phyloP scores from a whole-genome alignment of 805 yeast species.

The Ogataea ganodermae region DNA sequence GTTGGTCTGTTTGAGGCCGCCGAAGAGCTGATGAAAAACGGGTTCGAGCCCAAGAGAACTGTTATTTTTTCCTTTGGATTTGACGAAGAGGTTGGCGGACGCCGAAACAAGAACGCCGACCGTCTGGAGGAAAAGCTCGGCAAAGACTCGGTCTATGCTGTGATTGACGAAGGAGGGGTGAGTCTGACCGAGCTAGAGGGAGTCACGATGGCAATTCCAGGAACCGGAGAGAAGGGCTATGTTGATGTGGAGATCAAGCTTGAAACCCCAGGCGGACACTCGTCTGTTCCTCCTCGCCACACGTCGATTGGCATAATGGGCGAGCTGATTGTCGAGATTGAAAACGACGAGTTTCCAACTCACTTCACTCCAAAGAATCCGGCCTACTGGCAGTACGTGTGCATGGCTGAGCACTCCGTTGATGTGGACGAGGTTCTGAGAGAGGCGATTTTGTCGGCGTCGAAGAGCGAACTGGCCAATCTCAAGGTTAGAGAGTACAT shows the following conservation, averaged over 20 bases:
- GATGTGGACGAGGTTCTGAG: conserved; percentile 37
- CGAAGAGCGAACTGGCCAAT: conserved; percentile 40
- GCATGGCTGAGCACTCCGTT: conserved; percentile 47
- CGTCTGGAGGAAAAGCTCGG: conserved; percentile 43
- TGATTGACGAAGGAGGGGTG: conserved; percentile 47
- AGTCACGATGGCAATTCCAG: conserved; percentile 44
- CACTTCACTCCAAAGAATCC: conserved; percentile 47
- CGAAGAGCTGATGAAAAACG: conserved; percentile 31
- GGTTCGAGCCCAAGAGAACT: conserved; percentile 46
- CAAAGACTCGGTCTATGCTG: conserved; percentile 42
- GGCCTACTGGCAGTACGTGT: conserved; percentile 43
- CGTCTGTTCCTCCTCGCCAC: conserved; percentile 51
- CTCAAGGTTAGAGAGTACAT: conserved; percentile 39
- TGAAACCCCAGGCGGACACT: conserved; percentile 52
- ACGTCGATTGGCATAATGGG: conserved; percentile 51
- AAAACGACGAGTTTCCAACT: conserved; percentile 39
- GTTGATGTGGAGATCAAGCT: conserved; percentile 43
- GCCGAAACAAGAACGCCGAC: conserved; percentile 37
- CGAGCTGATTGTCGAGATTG: conserved; percentile 41
- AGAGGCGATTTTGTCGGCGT: conserved; percentile 42
- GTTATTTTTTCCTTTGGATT: conserved; percentile 50
- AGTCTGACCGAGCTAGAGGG: conserved; percentile 41
- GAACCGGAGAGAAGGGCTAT: conserved; percentile 52
- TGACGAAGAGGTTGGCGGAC: conserved; percentile 51
- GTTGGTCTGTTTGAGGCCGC: conserved; percentile 41